Base-by-base conservation (phyloP, 2,329 filamentous ascomycete genomes). In the Ampelomyces quisqualis region DNA sequence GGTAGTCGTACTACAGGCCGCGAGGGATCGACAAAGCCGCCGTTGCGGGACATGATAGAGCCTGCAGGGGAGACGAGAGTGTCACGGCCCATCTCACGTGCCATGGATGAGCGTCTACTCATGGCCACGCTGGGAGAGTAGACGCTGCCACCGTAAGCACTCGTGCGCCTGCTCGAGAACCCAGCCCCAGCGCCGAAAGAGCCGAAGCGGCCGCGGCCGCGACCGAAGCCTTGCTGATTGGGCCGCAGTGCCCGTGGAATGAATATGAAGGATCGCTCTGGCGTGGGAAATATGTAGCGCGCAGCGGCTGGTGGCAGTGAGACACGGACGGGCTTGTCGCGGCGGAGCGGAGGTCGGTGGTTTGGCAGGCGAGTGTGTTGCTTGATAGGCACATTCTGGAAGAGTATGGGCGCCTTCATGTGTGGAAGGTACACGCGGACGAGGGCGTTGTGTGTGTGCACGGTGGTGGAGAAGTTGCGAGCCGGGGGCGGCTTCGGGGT, bases 241-340 rank as follows among this genome's bases (percentile, higher is more conserved):
- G 93, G 93, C 54, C 93, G 82, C 73, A 96, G 79, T 8, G 91
- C 91, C 53, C 93, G 81, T 9, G 93, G 93, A 46, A 98, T 98
- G 71, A 98, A 98, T 58, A 96, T 95, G 68, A 98, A 98, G 0
- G 93, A 97, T 51, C 93, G 79, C 58, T 96, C 90, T 32, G 81
- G 77, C 2, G 90, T 86, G 5, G 93, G 93, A 70, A 93, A 95
- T 46, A 96, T 90, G 68, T 96, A 96, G 49, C 87, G 82, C 23
- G 89, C 87, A 9, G 82, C 75, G 49, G 86, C 79, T 19, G 86
- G 78, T 2, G 93, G 91, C 28, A 98, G 76, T 7, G 90, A 96
- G 54, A 98, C 88, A 35, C 93, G 85, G 27, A 97, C 93, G 6
- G 93, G 93, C 67, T 97, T 98, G 73, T 98, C 93, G 57, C 93